Evolutionary conservation across 345 rosid species (phyloP).

Genomic region (Salix koriyanagi): DNA sequence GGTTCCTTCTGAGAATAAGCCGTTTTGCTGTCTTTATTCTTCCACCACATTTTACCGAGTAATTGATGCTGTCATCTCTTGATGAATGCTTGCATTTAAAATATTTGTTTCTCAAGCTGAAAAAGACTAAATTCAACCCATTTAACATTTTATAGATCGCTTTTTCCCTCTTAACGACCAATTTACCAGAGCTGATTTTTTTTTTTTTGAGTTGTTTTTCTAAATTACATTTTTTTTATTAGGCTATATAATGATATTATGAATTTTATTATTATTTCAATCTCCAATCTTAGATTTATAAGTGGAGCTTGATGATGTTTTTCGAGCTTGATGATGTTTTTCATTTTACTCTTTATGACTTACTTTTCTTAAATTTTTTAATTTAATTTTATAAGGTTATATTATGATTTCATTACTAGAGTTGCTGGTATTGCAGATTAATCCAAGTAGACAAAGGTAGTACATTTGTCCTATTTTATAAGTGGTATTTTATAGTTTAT

Average conservation of each 20-base stretch:
- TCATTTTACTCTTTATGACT: too few relatives aligned
- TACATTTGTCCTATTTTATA: too few relatives aligned
- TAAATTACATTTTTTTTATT: too few relatives aligned
- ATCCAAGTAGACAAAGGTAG: rapidly evolving
- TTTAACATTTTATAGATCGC: background rate
- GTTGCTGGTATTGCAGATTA: rapidly evolving
- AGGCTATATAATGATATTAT: too few relatives aligned
- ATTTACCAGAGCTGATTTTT: background rate
- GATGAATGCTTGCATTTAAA: background rate
- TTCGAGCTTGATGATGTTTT: too few relatives aligned
- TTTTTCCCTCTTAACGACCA: background rate
- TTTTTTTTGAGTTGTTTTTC: too few relatives aligned
- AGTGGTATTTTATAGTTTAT: too few relatives aligned
- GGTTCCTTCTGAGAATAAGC: slow-evolving; percentile 4
- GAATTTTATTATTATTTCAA: too few relatives aligned
- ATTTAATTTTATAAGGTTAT: too few relatives aligned
- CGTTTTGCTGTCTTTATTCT: slow-evolving; percentile 16
- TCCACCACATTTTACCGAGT: slow-evolving; percentile 10
- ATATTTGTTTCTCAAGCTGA: background rate
- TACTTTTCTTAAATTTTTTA: too few relatives aligned
- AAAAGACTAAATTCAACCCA: background rate
- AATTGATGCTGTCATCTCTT: background rate
- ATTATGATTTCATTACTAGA: rapidly evolving
- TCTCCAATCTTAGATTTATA: too few relatives aligned
- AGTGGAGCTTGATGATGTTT: too few relatives aligned